A percentile compares a stretch with the other conserved stretches of the same genome.
These are phyloP conservation scores for Mucor lusitanicus DNA, from an alignment of 371 early-diverging fungal genomes.

Conservation along the genomic window DNA sequence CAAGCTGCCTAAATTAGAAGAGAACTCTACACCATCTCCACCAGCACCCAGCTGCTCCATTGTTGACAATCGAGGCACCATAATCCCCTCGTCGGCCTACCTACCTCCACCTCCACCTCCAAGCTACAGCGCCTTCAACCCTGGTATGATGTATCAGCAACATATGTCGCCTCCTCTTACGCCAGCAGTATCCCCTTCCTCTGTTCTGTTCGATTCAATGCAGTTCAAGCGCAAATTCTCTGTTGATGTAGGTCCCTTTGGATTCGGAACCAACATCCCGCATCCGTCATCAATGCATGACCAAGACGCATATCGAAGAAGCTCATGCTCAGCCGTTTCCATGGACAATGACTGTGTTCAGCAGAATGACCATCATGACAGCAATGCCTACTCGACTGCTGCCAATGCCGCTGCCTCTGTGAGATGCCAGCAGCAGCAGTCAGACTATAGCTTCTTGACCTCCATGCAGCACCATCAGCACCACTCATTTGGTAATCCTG, in stretches of 20 bases:
- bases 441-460: slow-evolving; percentile 9
- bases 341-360: slow-evolving; percentile 22
- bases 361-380: background rate
- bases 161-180: slow-evolving; percentile 37
- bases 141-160: slow-evolving; percentile 18
- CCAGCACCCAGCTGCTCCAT: slow-evolving; percentile 4
- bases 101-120: slow-evolving; percentile 8
- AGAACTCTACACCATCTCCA: slow-evolving; percentile 10
- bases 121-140: slow-evolving; percentile 5
- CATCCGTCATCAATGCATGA: slow-evolving; percentile 25
- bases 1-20: slow-evolving; percentile 29
- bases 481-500: background rate
- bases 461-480: slow-evolving; percentile 3
- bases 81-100: background rate
- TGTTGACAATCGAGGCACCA: background rate
- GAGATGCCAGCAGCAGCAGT: background rate
- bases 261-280: slow-evolving; percentile 35
- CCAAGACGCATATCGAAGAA: slow-evolving; percentile 35
- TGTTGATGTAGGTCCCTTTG: slow-evolving; percentile 53
- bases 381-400: slow-evolving; percentile 6
- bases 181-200: slow-evolving; percentile 39
- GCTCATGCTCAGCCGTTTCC: slow-evolving; percentile 38
- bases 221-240: slow-evolving; percentile 48
- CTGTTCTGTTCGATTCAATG: slow-evolving; percentile 31
- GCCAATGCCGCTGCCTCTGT: slow-evolving; percentile 8